Base-by-base conservation (phyloP, 495 filamentous ascomycete species). In the Penicillium ucsense region DNA sequence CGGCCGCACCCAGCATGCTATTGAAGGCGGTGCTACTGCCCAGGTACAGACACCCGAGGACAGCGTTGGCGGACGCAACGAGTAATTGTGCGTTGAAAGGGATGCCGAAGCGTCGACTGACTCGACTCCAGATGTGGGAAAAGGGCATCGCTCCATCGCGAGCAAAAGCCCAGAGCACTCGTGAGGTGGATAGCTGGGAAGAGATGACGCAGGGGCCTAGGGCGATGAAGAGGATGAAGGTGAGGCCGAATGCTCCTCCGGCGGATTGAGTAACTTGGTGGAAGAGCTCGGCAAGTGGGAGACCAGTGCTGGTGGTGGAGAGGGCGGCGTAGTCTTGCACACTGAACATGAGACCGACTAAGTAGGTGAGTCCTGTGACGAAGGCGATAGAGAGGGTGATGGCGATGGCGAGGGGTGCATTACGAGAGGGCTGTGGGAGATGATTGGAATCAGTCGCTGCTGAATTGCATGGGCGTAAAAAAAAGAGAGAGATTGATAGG, bases 321-420 rank as follows among this genome's bases (percentile, higher is more conserved):
- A 47, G 34, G 12, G 43, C 31, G 34, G 32, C 33, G 34, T 45
- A 45, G 27, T 45, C 33, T 20, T 45, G 43, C 32, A 45, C 43
- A 28, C 32, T 35, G 43, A 45, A 45, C 43, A 45, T 45, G 32
- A 45, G 43, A 28, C 43, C 33, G 12, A 45, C 30, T 10, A 45
- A n/a, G 31, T 45, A 45, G 33, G 43, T 36, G 6, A 45, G 10
- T 8, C 43, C 43, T 6, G 43, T 45, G 33, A 45, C 11, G 34
- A 45, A 45, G 29, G 43, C 43, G 12, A 45, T 45, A 27, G 12
- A 8, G 8, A 45, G 8, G 11, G 43, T 45, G 8, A 45, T 45
- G 12, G 43, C 43, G 9, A 45, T 45, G 10, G 43, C 33, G 10
- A 45, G 43, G 3, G 41, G 41, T 3, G 41, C 41, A 10, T 44